Base-by-base conservation (phyloP, 768 basidiomycete genomes). In the Russula brevipes region DNA sequence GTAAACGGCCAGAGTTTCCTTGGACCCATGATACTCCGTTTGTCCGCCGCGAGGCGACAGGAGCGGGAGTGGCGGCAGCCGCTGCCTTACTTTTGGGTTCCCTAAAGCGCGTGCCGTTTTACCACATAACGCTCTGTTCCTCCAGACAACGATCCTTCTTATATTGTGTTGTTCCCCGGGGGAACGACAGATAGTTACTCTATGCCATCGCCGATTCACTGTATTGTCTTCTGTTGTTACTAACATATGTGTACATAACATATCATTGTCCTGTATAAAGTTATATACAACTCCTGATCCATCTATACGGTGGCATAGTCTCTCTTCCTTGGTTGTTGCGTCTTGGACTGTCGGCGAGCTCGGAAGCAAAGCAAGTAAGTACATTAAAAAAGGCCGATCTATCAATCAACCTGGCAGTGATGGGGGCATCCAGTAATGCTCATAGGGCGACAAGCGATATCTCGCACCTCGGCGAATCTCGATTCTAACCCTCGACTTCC, bases 151-250 rank as follows among this genome's bases (percentile, higher is more conserved):
- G 42, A 60, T 47, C 44, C n/a, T 24, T 53, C 44, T 11, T n/a
- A 60, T 44, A 45, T 36, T 35, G 41, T 35, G 51, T 49, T 46
- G 60, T 61, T 61, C 60, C 60, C 54, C 7, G 60, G 60, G 24
- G 60, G 60, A 61, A 55, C 36, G 39, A 49, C 9, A 38, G 38
- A 61, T 50, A 7, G 19, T 14, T 61, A 35, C n/a, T 42, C 16
- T 30, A 61, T 49, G 45, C 39, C 47, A 54, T 62, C 54, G 16
- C 54, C 39, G 54, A 61, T 61, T 36, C 33, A 44, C n/a, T 35
- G 33, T 36, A 33, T 54, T 35, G 53, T 38, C 35, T 54, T 30
- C 42, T 35, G 55, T 38, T 61, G 53, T n/a, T 33, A 60, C 52
- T 11, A 47, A 19, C 46, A 60, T 30, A 36, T 61, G 60, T 61